Base-by-base conservation (phyloP, 257 asterid species). In the Nicotiana tomentosiformis region DNA sequence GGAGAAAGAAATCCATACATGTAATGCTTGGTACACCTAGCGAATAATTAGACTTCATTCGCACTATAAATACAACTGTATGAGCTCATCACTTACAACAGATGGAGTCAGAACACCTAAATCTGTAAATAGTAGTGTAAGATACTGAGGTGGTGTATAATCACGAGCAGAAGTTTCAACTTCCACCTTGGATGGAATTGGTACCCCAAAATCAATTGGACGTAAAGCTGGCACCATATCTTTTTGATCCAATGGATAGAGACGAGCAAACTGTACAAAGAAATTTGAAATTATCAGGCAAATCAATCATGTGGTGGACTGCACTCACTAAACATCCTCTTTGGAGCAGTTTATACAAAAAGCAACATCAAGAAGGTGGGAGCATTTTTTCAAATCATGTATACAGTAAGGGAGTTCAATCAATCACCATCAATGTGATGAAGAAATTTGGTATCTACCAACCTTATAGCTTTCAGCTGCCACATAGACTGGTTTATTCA, bases 381-480 rank as follows among this genome's bases (percentile, higher is more conserved):
- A n/a, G 33, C 67, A 20, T 23, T 61, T 61, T 23, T 20, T 20
- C 16, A 20, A 8, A 62, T 62, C 3, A 15, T 26, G 35, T 20
- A 62, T 62, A 26, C 35, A 10, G 68, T 62, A 62, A 26, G 11
- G 26, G 17, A 62, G 35, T 62, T 62, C 7, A 23, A 62, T 62
- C 35, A 26, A 23, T n/a, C 32, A n/a, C 66, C 32, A 4, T 53
- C 7, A 9, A 61, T 61, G 66, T 20, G 66, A 61, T 61, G 66
- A 61, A 20, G 66, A 61, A 3, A 20, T 3, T 10, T 20, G 30
- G 66, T 20, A 61, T 61, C 26, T 20, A 56, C 82, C 61, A 87
- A 93, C 98, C 98, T 96, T 96, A 83, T 94, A 94, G 88, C 99
- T 94, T 87, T 96, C 99, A 6, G 98, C 98, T 32, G 98, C 97